These are phyloP conservation scores for Fusarium sp. DNA, from an alignment of 2,329 filamentous ascomycete species.

Conservation along the genomic window DNA sequence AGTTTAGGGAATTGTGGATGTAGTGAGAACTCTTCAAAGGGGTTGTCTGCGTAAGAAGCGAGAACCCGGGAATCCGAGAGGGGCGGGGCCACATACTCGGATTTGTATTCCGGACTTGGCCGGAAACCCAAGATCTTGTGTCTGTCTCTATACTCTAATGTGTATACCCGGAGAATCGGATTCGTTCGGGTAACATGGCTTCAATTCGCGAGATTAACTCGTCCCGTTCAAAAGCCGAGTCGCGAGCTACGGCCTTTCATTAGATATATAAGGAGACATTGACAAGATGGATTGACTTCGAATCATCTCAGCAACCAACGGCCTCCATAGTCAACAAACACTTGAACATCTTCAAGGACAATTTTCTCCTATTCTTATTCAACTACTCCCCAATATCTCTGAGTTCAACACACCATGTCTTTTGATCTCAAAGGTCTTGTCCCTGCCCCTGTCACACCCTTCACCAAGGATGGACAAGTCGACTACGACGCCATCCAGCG, in stretches of 20 bases:
- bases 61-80: background rate
- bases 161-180: slow-evolving; percentile 7
- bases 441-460: slow-evolving; percentile 67
- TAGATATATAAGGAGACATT: slow-evolving; percentile 27
- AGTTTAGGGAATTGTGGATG: too few species aligned
- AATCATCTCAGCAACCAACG: slow-evolving; percentile 19
- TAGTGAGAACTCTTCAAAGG: too few species aligned
- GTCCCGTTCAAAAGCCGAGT: slow-evolving; percentile 11
- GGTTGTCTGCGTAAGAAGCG: too few species aligned
- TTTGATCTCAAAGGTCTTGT: slow-evolving; percentile 65
- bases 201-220: slow-evolving; percentile 3
- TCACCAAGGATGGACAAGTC: slow-evolving; percentile 63
- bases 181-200: slow-evolving; percentile 6
- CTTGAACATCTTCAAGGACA: background rate
- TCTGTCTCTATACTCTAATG: rapidly evolving
- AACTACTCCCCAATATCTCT: background rate
- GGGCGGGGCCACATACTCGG: background rate
- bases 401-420: slow-evolving; percentile 46
- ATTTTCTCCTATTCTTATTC: background rate
- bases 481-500: slow-evolving; percentile 68
- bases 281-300: background rate
- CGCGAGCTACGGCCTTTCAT: slow-evolving; percentile 3
- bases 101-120: background rate
- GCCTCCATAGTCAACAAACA: slow-evolving; percentile 1
- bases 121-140: background rate